Conservation (phyloP, 2,329 filamentous ascomycete genomes). For the Fusarium foetens region DNA sequence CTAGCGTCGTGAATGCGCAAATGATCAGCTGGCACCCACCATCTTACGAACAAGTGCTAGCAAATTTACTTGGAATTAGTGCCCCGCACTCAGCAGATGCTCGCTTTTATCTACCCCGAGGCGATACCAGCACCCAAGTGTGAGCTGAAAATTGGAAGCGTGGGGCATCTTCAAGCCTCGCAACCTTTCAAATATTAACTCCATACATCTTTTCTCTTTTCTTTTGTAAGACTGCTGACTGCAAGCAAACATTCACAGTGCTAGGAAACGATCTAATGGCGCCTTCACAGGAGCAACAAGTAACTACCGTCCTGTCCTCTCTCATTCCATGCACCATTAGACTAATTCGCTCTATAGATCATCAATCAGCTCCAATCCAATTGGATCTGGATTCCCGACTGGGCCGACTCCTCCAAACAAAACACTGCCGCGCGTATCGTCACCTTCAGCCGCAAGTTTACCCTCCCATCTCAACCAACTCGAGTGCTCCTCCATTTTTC, state of each 20-base stretch:
- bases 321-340: fast-evolving
- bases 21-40: background rate
- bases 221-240: fast-evolving
- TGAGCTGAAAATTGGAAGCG: too few relatives aligned
- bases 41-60: background rate
- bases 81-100: background rate
- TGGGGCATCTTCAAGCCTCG: background rate
- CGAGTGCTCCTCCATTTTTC: background rate
- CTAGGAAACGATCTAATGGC: background rate
- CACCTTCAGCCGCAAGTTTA: background rate
- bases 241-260: fast-evolving
- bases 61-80: background rate
- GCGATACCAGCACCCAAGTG: background rate
- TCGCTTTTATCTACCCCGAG: background rate
- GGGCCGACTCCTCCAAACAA: background rate
- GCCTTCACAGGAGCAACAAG: background rate
- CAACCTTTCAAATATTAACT: fast-evolving
- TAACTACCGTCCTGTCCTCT: background rate
- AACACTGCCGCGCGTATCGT: background rate
- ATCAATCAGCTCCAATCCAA: background rate
- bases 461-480: background rate
- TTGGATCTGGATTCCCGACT: background rate
- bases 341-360: background rate
- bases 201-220: too few relatives aligned
- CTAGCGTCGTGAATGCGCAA: background rate